Conservation (phyloP, 169 alveolate species). For the Ichthyophthirius multifiliis region DNA sequence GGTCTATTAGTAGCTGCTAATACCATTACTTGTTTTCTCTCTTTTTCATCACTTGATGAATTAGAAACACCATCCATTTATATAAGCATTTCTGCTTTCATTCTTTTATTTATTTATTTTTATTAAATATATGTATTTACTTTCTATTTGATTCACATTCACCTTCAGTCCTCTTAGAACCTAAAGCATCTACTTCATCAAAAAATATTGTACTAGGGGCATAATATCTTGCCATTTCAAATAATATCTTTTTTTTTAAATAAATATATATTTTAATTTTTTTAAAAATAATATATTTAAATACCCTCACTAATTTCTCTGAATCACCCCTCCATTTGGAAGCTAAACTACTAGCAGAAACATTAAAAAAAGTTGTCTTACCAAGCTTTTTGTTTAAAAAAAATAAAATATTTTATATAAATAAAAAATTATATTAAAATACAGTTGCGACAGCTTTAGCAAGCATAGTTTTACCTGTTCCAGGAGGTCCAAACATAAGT, state of each 20-base stretch:
- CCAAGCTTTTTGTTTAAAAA: slow-evolving; percentile 51
- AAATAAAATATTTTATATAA: too few relatives aligned
- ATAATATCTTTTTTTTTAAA: slow-evolving; percentile 40
- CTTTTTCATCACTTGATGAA: slow-evolving; percentile 56
- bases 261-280: not conserved
- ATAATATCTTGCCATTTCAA: slow-evolving; percentile 90
- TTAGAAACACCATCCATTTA: slow-evolving; percentile 90
- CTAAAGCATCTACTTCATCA: slow-evolving; percentile 87
- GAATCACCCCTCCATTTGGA: slow-evolving; percentile 87
- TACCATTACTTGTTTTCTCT: slow-evolving; percentile 77
- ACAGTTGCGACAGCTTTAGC: slow-evolving; percentile 85
- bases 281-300: not conserved
- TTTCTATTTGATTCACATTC: slow-evolving; percentile 42
- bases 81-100: slow-evolving; percentile 88
- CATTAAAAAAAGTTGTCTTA: slow-evolving; percentile 83
- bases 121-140: not conserved
- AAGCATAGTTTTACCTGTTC: slow-evolving; percentile 86
- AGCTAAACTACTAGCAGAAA: slow-evolving; percentile 72
- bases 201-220: slow-evolving; percentile 89
- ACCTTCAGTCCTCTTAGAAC: slow-evolving; percentile 43
- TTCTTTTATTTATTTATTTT: slow-evolving; percentile 57
- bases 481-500: slow-evolving; percentile 83
- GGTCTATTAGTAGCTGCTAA: slow-evolving; percentile 91
- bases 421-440: too few relatives aligned
- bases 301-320: slow-evolving; percentile 80